These are phyloP conservation scores for Chlamydomonas incerta DNA, from an alignment of 139 green algal genomes.

Conservation along the genomic window DNA sequence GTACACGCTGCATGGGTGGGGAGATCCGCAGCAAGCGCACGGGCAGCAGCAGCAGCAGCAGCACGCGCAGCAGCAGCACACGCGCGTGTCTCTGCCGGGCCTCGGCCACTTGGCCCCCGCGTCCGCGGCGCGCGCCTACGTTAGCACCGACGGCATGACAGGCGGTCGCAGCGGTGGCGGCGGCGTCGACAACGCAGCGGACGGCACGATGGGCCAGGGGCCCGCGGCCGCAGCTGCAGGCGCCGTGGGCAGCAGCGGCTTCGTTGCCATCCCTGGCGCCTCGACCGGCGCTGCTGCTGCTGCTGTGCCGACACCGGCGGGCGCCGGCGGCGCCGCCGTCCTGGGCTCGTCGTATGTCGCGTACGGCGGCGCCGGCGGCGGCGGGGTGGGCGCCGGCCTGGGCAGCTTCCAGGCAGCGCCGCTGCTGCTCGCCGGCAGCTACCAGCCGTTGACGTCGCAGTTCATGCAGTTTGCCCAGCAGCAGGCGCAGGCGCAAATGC, in stretches of 20 bases:
- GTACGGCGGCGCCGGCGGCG: background rate
- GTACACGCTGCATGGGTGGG: background rate
- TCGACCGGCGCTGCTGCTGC: background rate
- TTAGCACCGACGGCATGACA: background rate
- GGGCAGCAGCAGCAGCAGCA: conserved; percentile 8
- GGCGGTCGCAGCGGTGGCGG: background rate
- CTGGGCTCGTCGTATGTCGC: background rate
- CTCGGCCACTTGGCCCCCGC: background rate
- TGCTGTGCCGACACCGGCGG: background rate
- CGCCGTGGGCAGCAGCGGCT: background rate
- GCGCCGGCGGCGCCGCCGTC: background rate
- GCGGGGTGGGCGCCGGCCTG: background rate
- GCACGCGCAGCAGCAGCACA: conserved; percentile 37
- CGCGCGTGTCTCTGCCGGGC: background rate
- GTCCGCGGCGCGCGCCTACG: no score
- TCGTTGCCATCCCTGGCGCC: background rate
- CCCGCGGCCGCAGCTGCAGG: no score
- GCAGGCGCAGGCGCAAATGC: background rate
- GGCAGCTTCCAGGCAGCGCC: conserved; percentile 8
- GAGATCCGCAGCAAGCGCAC: conserved; percentile 9
- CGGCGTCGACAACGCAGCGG: no score
- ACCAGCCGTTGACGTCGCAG: conserved; percentile 26
- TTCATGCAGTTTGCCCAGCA: background rate
- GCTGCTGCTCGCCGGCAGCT: conserved; percentile 29
- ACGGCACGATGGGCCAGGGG: no score